Evolutionary conservation across 2,329 filamentous ascomycete species (phyloP).

Genomic region (Fusarium sp.): DNA sequence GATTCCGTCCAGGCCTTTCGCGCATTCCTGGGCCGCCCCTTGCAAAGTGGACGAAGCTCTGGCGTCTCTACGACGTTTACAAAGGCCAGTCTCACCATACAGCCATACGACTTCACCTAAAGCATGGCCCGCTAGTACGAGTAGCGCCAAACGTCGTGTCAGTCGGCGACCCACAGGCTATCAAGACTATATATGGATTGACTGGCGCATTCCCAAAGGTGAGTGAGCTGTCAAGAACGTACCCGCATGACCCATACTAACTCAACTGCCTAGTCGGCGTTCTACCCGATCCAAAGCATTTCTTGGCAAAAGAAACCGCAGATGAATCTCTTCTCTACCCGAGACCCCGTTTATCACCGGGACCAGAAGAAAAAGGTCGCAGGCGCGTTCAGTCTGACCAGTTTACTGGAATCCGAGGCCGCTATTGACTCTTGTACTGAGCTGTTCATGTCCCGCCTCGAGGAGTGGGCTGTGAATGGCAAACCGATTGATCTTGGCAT

Average conservation of each 20-base stretch:
- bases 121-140: neutral
- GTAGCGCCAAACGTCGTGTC: neutral
- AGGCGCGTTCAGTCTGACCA: neutral
- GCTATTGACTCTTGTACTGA: neutral
- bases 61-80: neutral
- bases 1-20: neutral
- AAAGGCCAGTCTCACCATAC: neutral
- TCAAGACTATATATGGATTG: neutral
- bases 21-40: neutral
- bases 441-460: neutral
- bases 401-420: neutral
- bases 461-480: neutral
- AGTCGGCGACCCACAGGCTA: neutral
- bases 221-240: fast-evolving
- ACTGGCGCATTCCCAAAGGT: neutral
- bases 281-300: neutral
- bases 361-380: neutral
- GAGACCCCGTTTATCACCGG: neutral
- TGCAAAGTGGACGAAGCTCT: neutral
- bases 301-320: neutral
- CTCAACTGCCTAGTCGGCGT: fast-evolving
- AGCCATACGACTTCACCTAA: neutral
- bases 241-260: no score
- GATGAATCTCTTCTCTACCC: neutral
- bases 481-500: conserved; percentile 16